phyloP scores from a whole-genome alignment of 495 filamentous ascomycete species.

The Cetradonia linearis region DNA sequence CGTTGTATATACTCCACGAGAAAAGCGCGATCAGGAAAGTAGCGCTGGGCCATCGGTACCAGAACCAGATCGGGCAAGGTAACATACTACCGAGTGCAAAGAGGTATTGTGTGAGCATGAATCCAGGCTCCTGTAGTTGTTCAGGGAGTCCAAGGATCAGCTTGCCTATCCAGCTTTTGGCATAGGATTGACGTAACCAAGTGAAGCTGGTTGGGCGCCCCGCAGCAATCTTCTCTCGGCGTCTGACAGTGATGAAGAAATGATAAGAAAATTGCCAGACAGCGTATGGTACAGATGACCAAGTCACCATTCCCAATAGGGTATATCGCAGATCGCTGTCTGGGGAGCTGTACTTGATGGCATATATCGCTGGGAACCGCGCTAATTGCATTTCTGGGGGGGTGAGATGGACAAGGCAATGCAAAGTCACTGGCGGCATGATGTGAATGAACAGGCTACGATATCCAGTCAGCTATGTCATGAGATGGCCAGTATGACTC shows the following conservation, averaged over 20 bases:
- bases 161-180: slow-evolving; percentile 76
- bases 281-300: slow-evolving; percentile 85
- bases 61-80: slow-evolving; percentile 92
- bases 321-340: slow-evolving; percentile 67
- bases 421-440: slow-evolving; percentile 88
- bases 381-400: slow-evolving; percentile 49
- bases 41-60: slow-evolving; percentile 70
- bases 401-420: slow-evolving; percentile 82
- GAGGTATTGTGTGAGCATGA: slow-evolving; percentile 89
- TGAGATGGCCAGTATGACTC: slow-evolving; percentile 18
- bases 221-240: slow-evolving; percentile 87
- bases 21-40: slow-evolving; percentile 70
- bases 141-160: slow-evolving; percentile 70
- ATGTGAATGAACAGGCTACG: slow-evolving; percentile 89
- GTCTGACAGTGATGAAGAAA: slow-evolving; percentile 83
- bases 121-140: slow-evolving; percentile 70
- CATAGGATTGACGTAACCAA: slow-evolving; percentile 86
- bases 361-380: slow-evolving; percentile 80
- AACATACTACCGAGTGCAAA: slow-evolving; percentile 91
- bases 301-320: slow-evolving; percentile 75
- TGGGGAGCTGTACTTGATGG: slow-evolving; percentile 63
- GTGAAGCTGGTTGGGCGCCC: slow-evolving; percentile 94
- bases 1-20: slow-evolving; percentile 86
- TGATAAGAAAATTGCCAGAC: slow-evolving; percentile 91
- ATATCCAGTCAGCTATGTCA: slow-evolving; percentile 1